A percentile compares a stretch with the other conserved stretches of the same genome.
Evolutionary conservation across 2,329 filamentous ascomycete genomes (phyloP).

Genomic region (Diaporthe caulivora): DNA sequence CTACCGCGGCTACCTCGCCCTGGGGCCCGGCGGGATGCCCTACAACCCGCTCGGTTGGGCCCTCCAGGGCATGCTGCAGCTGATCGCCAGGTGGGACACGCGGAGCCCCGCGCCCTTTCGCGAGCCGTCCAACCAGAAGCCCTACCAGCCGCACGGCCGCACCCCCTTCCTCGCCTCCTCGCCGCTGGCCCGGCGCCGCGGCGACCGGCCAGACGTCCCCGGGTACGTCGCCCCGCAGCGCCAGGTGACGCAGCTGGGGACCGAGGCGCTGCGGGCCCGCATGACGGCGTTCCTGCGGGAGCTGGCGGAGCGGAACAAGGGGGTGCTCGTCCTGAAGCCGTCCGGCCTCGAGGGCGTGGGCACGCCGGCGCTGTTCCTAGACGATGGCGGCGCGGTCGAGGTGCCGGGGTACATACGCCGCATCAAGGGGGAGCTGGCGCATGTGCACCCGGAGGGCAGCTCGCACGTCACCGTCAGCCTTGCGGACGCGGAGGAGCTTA

Average conservation of each 20-base stretch:
- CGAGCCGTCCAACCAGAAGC: conserved; percentile 36
- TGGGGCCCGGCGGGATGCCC: conserved; percentile 59
- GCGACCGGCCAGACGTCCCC: conserved; percentile 50
- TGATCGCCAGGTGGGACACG: conserved; percentile 50
- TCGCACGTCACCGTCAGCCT: conserved; percentile 54
- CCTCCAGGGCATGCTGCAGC: conserved; percentile 49
- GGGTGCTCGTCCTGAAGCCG: conserved; percentile 44
- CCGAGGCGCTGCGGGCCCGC: conserved; percentile 32
- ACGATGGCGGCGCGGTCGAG: background rate
- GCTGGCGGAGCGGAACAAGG: conserved; percentile 45
- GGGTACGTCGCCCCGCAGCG: conserved; percentile 54
- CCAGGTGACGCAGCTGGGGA: conserved; percentile 48
- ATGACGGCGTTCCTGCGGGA: conserved; percentile 47
- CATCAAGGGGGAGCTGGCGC: conserved; percentile 50
- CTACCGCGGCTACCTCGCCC: conserved; percentile 56
- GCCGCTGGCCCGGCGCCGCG: conserved; percentile 37
- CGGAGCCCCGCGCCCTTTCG: conserved; percentile 46
- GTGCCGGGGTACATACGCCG: conserved; percentile 39
- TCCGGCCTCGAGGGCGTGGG: conserved; percentile 50
- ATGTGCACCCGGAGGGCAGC: conserved; percentile 55
- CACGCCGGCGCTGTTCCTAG: conserved; percentile 48
- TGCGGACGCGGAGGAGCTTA: conserved; percentile 51
- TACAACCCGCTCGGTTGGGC: conserved; percentile 58
- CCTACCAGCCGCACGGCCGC: conserved; percentile 46
- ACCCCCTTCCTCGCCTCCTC: conserved; percentile 41